Evolutionary conservation across 2,329 filamentous ascomycete genomes (phyloP), one percentile per base, ranked within the genome.

Genomic region (Rhynchosporium graminicola): DNA sequence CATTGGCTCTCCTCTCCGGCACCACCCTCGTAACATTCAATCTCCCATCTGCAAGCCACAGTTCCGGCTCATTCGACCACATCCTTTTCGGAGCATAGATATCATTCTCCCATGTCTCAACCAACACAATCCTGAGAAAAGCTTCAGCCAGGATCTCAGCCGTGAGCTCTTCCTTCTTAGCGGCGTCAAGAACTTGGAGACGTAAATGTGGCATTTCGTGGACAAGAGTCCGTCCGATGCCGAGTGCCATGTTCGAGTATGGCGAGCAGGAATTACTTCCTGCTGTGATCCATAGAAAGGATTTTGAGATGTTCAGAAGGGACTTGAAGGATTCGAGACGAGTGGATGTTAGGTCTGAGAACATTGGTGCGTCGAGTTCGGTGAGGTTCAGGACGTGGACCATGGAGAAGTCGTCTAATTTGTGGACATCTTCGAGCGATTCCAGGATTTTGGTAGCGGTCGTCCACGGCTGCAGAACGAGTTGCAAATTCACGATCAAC

Each of bases 41-140:
- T 13, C 20, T 26, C 4, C 64, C 65, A 7, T 57, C 46, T 20
- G 65, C 56, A 47, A 65, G 50, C 40, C 57, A 55, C 15, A 68
- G 29, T 48, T 69, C 68, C n/a, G 62, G 61, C 48, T 69, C 68
- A 26, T 50, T 64, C 1, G 67, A 57, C 65, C 67, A 63, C 52
- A 66, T 50, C 29, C 36, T 57, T 33, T 33, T 60, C 45, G 29
- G 51, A 43, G 31, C 48, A 57, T 46, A 52, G 26, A 26, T 57
- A 52, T 59, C 61, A 60, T 63, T 63, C 51, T 38, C 51, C 61
- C 61, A 63, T 3, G 33, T 60, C 13, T 59, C 57, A 9, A 61
- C 63, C 7, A 59, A 31, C 12, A 48, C 60, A 38, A 61, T 46
- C 46, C 50, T 56, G 38, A 56, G 26, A 47, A 63, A 63, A 20